Evolutionary conservation across 2,329 filamentous ascomycete genomes (phyloP).

Genomic region (Fusarium pseudocircinatum): DNA sequence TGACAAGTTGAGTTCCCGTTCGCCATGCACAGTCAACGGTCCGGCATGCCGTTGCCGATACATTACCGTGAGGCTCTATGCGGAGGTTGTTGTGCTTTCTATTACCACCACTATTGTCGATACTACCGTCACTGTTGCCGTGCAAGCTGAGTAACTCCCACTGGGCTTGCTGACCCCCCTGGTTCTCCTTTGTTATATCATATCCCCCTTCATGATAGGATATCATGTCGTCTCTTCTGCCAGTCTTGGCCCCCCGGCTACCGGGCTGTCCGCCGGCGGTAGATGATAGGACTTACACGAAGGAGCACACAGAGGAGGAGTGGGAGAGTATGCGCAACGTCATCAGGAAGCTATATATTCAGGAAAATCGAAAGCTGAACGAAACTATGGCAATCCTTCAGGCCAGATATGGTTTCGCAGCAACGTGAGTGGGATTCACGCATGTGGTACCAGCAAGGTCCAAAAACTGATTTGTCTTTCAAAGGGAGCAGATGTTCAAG

Average conservation of each 20-base stretch:
- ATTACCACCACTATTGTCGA: slow-evolving; percentile 19
- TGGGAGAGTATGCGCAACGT: slow-evolving; percentile 47
- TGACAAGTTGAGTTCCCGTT: slow-evolving; percentile 38
- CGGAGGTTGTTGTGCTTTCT: slow-evolving; percentile 14
- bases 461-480: slow-evolving; percentile 20
- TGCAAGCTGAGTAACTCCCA: slow-evolving; percentile 11
- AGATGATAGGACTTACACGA: slow-evolving; percentile 43
- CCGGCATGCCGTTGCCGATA: slow-evolving; percentile 39
- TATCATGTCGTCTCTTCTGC: slow-evolving; percentile 43
- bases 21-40: slow-evolving; percentile 42
- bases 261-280: slow-evolving; percentile 41
- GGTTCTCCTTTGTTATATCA: background rate
- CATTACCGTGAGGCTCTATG: slow-evolving; percentile 29
- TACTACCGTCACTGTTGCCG: slow-evolving; percentile 8
- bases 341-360: slow-evolving; percentile 49
- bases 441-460: background rate
- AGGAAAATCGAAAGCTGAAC: slow-evolving; percentile 49
- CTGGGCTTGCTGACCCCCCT: background rate
- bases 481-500: slow-evolving; percentile 53
- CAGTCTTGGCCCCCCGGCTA: slow-evolving; percentile 48
- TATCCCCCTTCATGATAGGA: slow-evolving; percentile 23
- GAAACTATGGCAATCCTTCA: slow-evolving; percentile 51
- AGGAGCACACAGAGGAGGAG: slow-evolving; percentile 50
- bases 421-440: slow-evolving; percentile 46
- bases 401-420: slow-evolving; percentile 48